Base-by-base conservation (phyloP, 352 stramenopile species). In the Elongisporangium anandrum region DNA sequence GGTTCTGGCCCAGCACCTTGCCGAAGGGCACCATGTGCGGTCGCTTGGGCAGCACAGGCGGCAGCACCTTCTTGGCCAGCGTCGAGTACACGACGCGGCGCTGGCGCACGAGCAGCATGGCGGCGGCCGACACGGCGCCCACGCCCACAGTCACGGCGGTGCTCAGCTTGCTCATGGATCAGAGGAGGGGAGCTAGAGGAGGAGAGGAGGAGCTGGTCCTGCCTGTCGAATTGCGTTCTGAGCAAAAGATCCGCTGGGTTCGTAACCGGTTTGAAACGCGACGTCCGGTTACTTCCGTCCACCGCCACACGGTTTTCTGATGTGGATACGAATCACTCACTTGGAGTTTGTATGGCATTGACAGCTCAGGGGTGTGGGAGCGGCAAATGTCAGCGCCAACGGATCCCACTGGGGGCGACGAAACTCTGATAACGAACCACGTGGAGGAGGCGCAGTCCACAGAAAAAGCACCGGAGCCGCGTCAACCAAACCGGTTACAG, bases 11-110 rank as follows among this genome's bases (percentile, higher is more conserved):
- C 0, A 67, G 62, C n/a, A 94, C 79, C 15, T 76, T 83, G 22
- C 87, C 87, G 60, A 96, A 93, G 7, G 82, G 81, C 49, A 94
- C 85, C 79, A 90, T 95, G 69, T 90, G 79, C 41, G 81, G 70
- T 0, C 75, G 72, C 69, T 91, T 92, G 55, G 81, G 68, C 9
- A 92, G 71, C 59, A 87, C 73, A 0, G 85, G 85, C 15, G 85
- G 82, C 13, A 54, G 67, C 38, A 78, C 54, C 55, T 65, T 69
- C 48, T 73, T 59, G 12, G 73, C 64, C 23, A 88, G 49, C 34
- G 62, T 76, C 49, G 79, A 87, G 65, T 92, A 92, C 41, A 85
- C 75, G 1, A 72, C 66, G 26, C 79, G 77, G 56, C 81, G 79
- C 56, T 74, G 61, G 9, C 79, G 79, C 24, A 90, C 62, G 51